Base-by-base conservation (phyloP, 1,284 basidiomycete species). In the Retiboletus flavoniger region DNA sequence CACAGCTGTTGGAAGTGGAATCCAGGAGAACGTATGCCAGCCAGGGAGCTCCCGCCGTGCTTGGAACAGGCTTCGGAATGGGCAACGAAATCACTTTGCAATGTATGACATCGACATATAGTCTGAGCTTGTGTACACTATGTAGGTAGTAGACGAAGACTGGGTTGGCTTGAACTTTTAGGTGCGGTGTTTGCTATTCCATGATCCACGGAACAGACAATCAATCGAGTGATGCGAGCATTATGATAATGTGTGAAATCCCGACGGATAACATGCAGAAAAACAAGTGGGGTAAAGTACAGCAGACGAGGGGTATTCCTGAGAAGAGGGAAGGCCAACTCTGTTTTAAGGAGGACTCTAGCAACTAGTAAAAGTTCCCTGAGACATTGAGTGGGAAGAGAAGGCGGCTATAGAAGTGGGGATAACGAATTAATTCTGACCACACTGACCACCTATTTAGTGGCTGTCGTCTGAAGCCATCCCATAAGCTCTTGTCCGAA, bases 141-240 rank as follows among this genome's bases (percentile, higher is more conserved):
- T 34, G 35, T 51, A 35, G 34, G 26, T 32, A 36, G 17, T 46
- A 44, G 29, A 9, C 32, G 14, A 36, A 10, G 24, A 34, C 14
- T 7, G 8, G 14, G 40, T 36, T 34, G 4, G 29, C 35, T 53
- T 41, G 11, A 11, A 13, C 9, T 7, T 39, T 47, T 19, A 44
- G 28, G 28, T 39, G 7, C 26, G 28, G 19, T 44, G 34, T 31
- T 24, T 40, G 21, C 19, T 43, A 47, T 59, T 63, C 44, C 48
- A 31, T 43, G 39, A 51, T 52, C 56, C 47, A 50, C 44, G 38
- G 32, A 63, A 58, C 39, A 54, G 46, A 58, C 53, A 63, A 62
- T 72, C 69, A 65, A 71, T 73, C 72, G 74, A 71, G 73, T 61
- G 70, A 72, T 77, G 76, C 65, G 66, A 71, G 64, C 66, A 69